Evolutionary conservation across 1,284 basidiomycete species (phyloP).

Genomic region (Trametes pubescens): DNA sequence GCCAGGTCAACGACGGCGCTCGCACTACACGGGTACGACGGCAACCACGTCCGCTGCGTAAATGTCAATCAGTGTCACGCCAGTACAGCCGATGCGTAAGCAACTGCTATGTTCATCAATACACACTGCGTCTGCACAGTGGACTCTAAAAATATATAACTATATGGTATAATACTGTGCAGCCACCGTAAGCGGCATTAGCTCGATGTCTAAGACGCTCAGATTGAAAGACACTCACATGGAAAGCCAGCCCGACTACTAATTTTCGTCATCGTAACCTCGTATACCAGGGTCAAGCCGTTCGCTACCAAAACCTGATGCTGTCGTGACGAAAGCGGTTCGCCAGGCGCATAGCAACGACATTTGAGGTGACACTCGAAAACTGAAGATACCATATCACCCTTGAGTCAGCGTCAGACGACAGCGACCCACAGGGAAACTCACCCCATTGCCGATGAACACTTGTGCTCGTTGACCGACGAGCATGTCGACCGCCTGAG

Average conservation of each 20-base stretch:
- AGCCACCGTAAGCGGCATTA: too few species aligned
- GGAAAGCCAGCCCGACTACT: background rate
- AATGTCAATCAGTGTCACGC: too few species aligned
- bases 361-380: conserved; percentile 63
- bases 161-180: background rate
- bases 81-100: too few species aligned
- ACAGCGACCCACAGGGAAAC: conserved; percentile 10
- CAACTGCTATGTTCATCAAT: too few species aligned
- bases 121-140: too few species aligned
- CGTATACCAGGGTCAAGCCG: background rate
- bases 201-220: background rate
- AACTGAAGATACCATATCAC: conserved; percentile 48
- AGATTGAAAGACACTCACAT: background rate
- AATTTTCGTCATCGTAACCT: background rate
- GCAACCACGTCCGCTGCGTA: too few species aligned
- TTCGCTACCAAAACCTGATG: conserved; percentile 33
- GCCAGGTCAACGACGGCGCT: too few species aligned
- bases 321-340: conserved; percentile 34
- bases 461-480: conserved; percentile 52
- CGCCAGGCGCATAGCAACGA: conserved; percentile 61
- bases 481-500: conserved; percentile 54
- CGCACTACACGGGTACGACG: too few species aligned
- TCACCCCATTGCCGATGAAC: conserved; percentile 56
- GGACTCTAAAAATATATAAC: background rate
- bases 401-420: background rate